These are phyloP conservation scores for Tritrichomonas foetus DNA, from an alignment of 208 protist genomes.

Conservation along the genomic window DNA sequence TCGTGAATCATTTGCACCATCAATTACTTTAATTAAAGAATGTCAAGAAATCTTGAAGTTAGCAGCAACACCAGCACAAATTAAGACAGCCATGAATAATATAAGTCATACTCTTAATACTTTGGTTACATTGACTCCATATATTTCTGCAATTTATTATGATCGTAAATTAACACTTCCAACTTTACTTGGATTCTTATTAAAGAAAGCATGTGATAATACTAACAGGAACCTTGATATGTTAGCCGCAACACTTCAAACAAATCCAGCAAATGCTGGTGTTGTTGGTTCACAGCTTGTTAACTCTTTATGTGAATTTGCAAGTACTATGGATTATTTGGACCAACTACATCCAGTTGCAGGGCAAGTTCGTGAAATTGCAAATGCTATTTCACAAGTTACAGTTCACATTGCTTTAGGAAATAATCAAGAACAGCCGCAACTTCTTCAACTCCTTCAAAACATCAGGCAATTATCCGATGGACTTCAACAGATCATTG, in stretches of 20 bases:
- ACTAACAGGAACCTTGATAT: neutral
- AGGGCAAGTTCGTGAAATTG: no score
- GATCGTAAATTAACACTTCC: neutral
- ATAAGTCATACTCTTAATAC: no score
- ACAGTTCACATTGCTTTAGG: neutral
- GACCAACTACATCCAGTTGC: neutral
- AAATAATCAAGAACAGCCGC: neutral
- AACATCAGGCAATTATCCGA: neutral
- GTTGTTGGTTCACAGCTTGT: neutral
- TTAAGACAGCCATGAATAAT: neutral
- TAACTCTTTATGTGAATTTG: neutral
- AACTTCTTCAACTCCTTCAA: neutral
- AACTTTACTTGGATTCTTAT: neutral
- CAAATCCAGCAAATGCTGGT: neutral
- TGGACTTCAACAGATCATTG: neutral
- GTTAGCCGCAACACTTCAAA: neutral
- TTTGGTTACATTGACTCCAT: neutral
- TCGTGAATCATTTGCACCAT: neutral
- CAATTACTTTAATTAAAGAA: neutral
- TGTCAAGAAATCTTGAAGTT: no score
- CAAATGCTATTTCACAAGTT: neutral
- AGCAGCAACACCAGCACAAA: neutral
- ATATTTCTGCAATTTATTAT: no score
- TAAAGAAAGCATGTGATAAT: neutral
- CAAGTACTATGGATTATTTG: neutral